Percentiles rank a stretch among this genome's conserved stretches.
Evolutionary conservation across 768 basidiomycete genomes (phyloP).

Genomic region (Phylloporus arenicola): DNA sequence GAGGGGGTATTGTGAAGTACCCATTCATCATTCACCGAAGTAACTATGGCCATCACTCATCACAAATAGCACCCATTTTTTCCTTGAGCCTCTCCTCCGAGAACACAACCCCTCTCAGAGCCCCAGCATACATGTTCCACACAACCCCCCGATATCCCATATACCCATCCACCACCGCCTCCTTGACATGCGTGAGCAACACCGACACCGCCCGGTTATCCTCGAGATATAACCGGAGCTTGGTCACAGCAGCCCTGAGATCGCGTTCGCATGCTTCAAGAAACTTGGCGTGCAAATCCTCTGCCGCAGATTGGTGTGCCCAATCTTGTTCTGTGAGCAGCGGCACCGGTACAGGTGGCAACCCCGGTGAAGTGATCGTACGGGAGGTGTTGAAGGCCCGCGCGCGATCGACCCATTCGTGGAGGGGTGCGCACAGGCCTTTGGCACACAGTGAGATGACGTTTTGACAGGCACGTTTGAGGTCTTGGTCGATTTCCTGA

Average conservation of each 20-base stretch:
- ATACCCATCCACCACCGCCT: slow-evolving; percentile 72
- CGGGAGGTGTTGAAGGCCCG: slow-evolving; percentile 30
- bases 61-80: slow-evolving; percentile 35
- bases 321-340: slow-evolving; percentile 39
- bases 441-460: slow-evolving; percentile 63
- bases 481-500: slow-evolving; percentile 81
- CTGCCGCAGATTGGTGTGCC: slow-evolving; percentile 47
- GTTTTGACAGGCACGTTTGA: slow-evolving; percentile 81
- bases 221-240: slow-evolving; percentile 73
- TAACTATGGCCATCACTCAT: slow-evolving; percentile 18
- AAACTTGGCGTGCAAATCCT: slow-evolving; percentile 51
- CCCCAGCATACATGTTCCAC: slow-evolving; percentile 42
- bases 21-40: slow-evolving; percentile 7
- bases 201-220: slow-evolving; percentile 75
- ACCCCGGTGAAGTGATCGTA: slow-evolving; percentile 12
- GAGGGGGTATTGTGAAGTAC: slow-evolving; percentile 49
- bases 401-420: slow-evolving; percentile 56
- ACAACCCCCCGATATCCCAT: slow-evolving; percentile 63
- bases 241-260: slow-evolving; percentile 47
- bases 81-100: slow-evolving; percentile 36
- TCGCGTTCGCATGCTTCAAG: slow-evolving; percentile 49
- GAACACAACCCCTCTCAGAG: slow-evolving; percentile 30
- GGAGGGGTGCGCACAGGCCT: slow-evolving; percentile 54
- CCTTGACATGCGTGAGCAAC: slow-evolving; percentile 70
- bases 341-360: slow-evolving; percentile 12